Evolutionary conservation across 1,284 basidiomycete genomes (phyloP).

Genomic region (Sphagnurus paluster): DNA sequence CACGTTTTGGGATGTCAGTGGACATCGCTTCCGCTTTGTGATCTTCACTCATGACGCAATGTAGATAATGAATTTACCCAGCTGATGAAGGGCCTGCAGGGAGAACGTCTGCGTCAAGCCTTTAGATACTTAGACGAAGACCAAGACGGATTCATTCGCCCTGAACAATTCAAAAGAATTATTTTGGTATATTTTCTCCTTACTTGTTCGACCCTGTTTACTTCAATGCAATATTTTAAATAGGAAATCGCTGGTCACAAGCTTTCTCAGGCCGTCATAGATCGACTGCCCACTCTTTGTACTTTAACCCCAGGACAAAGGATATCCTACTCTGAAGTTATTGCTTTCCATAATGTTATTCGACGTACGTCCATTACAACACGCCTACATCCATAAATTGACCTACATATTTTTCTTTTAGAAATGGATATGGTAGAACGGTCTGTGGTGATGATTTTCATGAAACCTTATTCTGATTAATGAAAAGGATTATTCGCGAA

Average conservation of each 20-base stretch:
- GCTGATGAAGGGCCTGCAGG: constrained; percentile 95
- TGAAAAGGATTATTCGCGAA: constrained; percentile 73
- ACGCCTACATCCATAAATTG: constrained; percentile 10
- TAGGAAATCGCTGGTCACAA: constrained; percentile 95
- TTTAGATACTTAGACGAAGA: constrained; percentile 89
- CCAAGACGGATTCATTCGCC: constrained; percentile 88
- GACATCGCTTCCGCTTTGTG: constrained; percentile 30
- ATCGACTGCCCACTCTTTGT: constrained; percentile 86
- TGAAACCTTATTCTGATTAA: constrained; percentile 11
- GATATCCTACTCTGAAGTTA: constrained; percentile 93
- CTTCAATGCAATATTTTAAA: constrained; percentile 2
- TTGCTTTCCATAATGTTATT: constrained; percentile 94
- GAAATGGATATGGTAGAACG: constrained; percentile 97
- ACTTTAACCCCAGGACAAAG: constrained; percentile 84
- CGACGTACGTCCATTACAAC: constrained; percentile 50
- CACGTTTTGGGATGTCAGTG: constrained; percentile 96
- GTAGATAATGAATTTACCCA: constrained; percentile 93
- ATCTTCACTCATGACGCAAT: constrained; percentile 11
- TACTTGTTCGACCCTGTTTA: not conserved
- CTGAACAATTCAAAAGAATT: constrained; percentile 91
- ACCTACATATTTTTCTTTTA: constrained; percentile 27
- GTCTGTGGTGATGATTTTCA: constrained; percentile 35
- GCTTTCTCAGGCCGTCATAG: constrained; percentile 87
- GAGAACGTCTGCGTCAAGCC: constrained; percentile 91
- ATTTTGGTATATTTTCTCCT: constrained; percentile 65